These are phyloP conservation scores for Blastobotrys buckinghamii DNA, from an alignment of 1,139 yeast genomes.

Conservation along the genomic window DNA sequence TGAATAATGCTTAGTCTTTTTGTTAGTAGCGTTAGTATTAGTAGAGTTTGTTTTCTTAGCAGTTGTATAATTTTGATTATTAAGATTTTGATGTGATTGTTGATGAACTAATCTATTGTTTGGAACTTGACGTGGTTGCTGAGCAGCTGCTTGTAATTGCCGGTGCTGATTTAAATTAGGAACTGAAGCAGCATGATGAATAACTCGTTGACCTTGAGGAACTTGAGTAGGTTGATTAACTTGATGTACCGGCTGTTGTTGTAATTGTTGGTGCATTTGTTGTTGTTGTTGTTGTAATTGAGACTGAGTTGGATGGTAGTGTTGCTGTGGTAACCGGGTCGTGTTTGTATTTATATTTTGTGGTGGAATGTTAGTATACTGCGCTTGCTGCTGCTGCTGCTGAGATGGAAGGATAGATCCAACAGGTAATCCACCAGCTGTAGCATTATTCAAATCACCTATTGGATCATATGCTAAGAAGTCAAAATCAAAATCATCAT, in stretches of 20 bases:
- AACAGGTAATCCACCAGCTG: neutral
- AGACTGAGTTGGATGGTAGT: no score
- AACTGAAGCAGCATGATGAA: neutral
- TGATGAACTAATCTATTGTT: neutral
- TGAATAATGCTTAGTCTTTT: slow-evolving; percentile 1
- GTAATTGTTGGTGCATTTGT: neutral
- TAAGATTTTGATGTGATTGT: neutral
- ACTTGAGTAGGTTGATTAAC: no score
- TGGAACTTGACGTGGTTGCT: neutral
- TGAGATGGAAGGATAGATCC: no score
- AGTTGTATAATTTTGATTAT: neutral
- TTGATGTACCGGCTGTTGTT: neutral
- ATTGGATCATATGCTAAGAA: neutral
- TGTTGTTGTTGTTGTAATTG: neutral
- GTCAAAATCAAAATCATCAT: slow-evolving; percentile 6
- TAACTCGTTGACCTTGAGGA: neutral
- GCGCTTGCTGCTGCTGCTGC: no score
- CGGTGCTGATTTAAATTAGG: neutral
- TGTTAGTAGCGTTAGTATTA: neutral
- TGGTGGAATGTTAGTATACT: no score
- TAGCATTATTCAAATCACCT: neutral
- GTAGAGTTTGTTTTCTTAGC: neutral
- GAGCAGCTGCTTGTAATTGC: neutral
- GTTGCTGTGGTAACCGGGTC: slow-evolving; percentile 9
- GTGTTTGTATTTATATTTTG: slow-evolving; percentile 1